Percentiles rank a stretch among this genome's conserved stretches.
Evolutionary conservation across 768 basidiomycete species (phyloP).

Genomic region (Trametopsis cervina): DNA sequence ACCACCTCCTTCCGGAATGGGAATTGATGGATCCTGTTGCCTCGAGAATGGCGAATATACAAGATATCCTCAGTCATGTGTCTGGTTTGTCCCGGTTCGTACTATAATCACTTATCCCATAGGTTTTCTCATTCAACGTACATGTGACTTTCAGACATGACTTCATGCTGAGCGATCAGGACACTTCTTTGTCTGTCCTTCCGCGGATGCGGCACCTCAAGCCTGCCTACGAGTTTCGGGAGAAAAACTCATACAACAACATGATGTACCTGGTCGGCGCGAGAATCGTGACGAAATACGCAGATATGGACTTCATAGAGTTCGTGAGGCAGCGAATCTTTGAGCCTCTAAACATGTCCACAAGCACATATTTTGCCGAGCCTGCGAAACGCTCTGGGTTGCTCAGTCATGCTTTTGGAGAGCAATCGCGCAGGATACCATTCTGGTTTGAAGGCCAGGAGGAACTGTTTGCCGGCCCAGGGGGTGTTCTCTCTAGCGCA

Average conservation of each 20-base stretch:
- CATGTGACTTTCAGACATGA: conserved; percentile 25
- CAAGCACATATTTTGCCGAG: neutral
- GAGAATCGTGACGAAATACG: neutral
- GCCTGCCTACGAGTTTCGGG: conserved; percentile 29
- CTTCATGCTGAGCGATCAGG: conserved; percentile 23
- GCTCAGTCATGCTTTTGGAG: conserved; percentile 27
- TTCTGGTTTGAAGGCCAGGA: conserved; percentile 24
- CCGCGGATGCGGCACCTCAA: conserved; percentile 23
- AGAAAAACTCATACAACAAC: conserved; percentile 34
- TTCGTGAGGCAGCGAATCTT: conserved; percentile 38
- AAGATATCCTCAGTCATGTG: conserved; percentile 33
- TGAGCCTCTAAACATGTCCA: conserved; percentile 20
- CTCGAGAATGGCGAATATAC: conserved; percentile 26
- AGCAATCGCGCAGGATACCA: conserved; percentile 26
- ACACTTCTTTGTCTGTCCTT: conserved; percentile 21
- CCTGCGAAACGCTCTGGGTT: conserved; percentile 26
- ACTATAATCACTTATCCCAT: neutral
- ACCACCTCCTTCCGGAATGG: conserved; percentile 36
- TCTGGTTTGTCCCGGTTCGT: conserved; percentile 33
- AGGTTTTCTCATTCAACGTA: too few relatives aligned
- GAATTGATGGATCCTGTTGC: conserved; percentile 35
- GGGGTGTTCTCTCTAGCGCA: conserved; percentile 24
- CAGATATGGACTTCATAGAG: conserved; percentile 19
- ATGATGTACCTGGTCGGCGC: too few relatives aligned
- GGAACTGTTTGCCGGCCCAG: conserved; percentile 29